Percentiles rank a stretch among this genome's conserved stretches.
Conservation (phyloP, 179 eudicot species). For the Beta lomatogona region DNA sequence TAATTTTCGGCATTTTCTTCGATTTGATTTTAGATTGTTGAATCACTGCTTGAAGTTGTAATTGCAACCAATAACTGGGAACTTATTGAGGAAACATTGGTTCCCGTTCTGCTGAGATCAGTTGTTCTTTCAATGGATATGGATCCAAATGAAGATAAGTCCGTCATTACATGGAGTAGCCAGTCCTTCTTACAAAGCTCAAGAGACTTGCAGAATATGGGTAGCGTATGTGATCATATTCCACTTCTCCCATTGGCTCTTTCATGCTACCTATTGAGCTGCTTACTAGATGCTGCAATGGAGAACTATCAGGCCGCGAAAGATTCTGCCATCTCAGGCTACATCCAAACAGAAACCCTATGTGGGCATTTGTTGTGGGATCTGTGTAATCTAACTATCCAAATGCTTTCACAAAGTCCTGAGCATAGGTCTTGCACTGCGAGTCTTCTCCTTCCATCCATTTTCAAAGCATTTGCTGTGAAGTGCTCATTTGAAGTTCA, state of each 20-base stretch:
- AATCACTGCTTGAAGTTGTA: slow-evolving; percentile 63
- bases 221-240: slow-evolving; percentile 13
- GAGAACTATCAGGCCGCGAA: slow-evolving; percentile 38
- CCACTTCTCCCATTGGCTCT: slow-evolving; percentile 49
- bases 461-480: slow-evolving; percentile 57
- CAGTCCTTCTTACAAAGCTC: slow-evolving; percentile 29
- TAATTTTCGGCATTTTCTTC: slow-evolving; percentile 12
- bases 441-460: slow-evolving; percentile 62
- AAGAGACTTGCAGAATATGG: slow-evolving; percentile 29
- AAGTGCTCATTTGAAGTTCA: slow-evolving; percentile 46
- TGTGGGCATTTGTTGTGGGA: slow-evolving; percentile 69
- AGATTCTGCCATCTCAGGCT: slow-evolving; percentile 29
- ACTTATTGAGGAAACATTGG: slow-evolving; percentile 58
- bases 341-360: slow-evolving; percentile 38
- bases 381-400: slow-evolving; percentile 57
- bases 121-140: slow-evolving; percentile 65
- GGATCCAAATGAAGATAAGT: slow-evolving; percentile 50
- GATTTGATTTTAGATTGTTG: slow-evolving; percentile 46
- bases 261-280: slow-evolving; percentile 65
- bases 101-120: slow-evolving; percentile 65
- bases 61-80: slow-evolving; percentile 65
- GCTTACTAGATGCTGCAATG: slow-evolving; percentile 56
- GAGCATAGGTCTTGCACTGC: slow-evolving; percentile 78
- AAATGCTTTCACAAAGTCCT: slow-evolving; percentile 69
- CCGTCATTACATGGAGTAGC: slow-evolving; percentile 50